phyloP scores from a whole-genome alignment of 495 filamentous ascomycete genomes.

The Aspergillus nidulans region DNA sequence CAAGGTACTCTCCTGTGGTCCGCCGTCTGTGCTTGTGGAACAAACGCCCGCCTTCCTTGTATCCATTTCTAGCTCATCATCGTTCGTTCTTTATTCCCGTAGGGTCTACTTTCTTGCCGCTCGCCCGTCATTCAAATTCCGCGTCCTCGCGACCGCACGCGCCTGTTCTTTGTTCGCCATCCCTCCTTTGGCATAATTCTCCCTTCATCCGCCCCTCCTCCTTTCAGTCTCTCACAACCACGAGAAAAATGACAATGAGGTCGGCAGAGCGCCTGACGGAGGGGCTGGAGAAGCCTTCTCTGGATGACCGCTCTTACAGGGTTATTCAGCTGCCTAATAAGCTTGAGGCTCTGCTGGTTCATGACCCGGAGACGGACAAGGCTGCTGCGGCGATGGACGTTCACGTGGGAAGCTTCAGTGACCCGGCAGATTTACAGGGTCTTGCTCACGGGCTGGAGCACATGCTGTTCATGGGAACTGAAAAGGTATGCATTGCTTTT shows the following conservation, averaged over 20 bases:
- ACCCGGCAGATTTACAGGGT: conserved; percentile 86
- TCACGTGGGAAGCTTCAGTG: conserved; percentile 93
- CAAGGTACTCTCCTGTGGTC: conserved; percentile 38
- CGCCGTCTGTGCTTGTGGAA: conserved; percentile 30
- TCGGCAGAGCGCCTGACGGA: conserved; percentile 71
- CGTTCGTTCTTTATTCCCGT: conserved; percentile 13
- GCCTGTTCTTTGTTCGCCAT: conserved; percentile 8
- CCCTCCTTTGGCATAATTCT: not conserved
- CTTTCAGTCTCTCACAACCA: conserved; percentile 23
- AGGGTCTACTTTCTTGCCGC: conserved; percentile 15
- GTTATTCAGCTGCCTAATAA: conserved; percentile 82
- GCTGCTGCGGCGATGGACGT: conserved; percentile 92
- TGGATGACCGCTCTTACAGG: conserved; percentile 85
- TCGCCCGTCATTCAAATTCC: conserved; percentile 18
- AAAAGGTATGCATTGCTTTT: conserved; percentile 61
- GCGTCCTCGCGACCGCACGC: conserved; percentile 16
- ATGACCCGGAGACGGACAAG: conserved; percentile 95
- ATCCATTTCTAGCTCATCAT: conserved; percentile 21
- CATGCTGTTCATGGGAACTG: conserved; percentile 96
- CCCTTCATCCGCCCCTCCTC: conserved; percentile 6
- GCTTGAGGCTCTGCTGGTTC: conserved; percentile 91
- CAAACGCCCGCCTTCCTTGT: conserved; percentile 15
- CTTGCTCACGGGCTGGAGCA: conserved; percentile 90
- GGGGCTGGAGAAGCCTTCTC: conserved; percentile 74
- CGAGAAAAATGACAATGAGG: conserved; percentile 23